phyloP scores from a whole-genome alignment of 2,329 filamentous ascomycete genomes.

The Fusarium globosum region DNA sequence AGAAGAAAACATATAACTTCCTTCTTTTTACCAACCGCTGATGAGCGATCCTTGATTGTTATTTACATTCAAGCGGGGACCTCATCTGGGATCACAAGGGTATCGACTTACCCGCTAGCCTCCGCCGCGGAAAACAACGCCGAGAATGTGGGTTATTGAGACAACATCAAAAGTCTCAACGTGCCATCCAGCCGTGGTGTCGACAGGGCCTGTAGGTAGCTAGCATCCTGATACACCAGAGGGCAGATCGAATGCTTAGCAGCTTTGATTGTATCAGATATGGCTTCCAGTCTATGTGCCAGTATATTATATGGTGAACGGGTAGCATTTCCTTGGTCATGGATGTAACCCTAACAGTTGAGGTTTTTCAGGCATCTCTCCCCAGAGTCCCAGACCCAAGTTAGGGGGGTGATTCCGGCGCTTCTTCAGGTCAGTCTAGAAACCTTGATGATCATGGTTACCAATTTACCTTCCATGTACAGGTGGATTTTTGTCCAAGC shows the following conservation, averaged over 20 bases:
- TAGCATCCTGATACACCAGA: slow-evolving; percentile 3
- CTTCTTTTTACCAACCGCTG: not conserved
- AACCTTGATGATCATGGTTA: not conserved
- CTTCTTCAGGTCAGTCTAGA: not conserved
- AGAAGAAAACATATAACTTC: slow-evolving; percentile 23
- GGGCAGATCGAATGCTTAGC: slow-evolving; percentile 1
- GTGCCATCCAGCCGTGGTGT: not conserved
- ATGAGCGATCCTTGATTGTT: not conserved
- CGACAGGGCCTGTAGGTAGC: not conserved
- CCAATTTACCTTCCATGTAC: not conserved
- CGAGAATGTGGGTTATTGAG: slow-evolving; percentile 7
- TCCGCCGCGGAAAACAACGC: slow-evolving; percentile 7
- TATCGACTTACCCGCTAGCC: slow-evolving; percentile 10
- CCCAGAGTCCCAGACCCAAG: not conserved
- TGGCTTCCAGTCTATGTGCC: not conserved
- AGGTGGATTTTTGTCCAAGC: not conserved
- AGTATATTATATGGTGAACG: not conserved
- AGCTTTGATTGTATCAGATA: not conserved
- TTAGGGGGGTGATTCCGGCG: not conserved
- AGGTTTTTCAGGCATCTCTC: not conserved
- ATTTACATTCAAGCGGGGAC: not conserved
- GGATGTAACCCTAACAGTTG: not conserved
- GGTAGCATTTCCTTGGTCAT: not conserved
- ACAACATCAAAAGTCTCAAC: slow-evolving; percentile 4
- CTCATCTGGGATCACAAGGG: slow-evolving; percentile 2